Evolutionary conservation across 2,329 filamentous ascomycete genomes (phyloP), one percentile per base, ranked within the genome.

Genomic region (Ceratocystis cacaofunesta): DNA sequence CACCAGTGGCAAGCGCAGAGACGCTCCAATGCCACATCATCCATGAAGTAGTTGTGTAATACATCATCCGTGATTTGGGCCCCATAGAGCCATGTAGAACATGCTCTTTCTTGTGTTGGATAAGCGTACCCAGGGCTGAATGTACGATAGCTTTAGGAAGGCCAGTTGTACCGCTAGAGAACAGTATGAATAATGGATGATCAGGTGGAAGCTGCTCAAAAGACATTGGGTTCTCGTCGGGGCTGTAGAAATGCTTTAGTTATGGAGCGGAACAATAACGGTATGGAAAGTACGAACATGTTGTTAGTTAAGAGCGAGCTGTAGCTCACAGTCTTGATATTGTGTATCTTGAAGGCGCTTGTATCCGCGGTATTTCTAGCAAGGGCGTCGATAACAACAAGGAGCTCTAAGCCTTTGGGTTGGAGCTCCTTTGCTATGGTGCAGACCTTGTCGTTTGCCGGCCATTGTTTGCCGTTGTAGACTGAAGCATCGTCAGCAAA

Each of bases 11-110:
- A 3, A 97, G 84, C 5, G 87, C 90, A 0, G 90, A 92, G 22
- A 96, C 83, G 50, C 92, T 86, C 92, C 92, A 97, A 74, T 97
- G 92, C 91, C 92, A 96, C 92, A 97, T 97, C 92, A 99, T 97
- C 94, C 92, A 96, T 0, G 90, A 95, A 10, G 88, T 91, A 2
- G 92, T 96, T 0, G 91, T 96, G 77, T 92, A 96, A 77, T 96
- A 96, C 74, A 96, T 89, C 72, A 96, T 80, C 22, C 87, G 82
- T 52, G 91, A 89, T 1, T 79, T 78, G 0, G 86, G 81, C 7
- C 81, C 80, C 69, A 99, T 85, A 25, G 91, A 90, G 73, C 88
- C 89, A 73, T 97, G 92, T 2, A 97, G 79, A 60, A 87, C 82
- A 72, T 95, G 92, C 73, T 97, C 94, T 74, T 99, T 99, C 76